Conservation (phyloP, 768 basidiomycete species). For the Russula brevipes region DNA sequence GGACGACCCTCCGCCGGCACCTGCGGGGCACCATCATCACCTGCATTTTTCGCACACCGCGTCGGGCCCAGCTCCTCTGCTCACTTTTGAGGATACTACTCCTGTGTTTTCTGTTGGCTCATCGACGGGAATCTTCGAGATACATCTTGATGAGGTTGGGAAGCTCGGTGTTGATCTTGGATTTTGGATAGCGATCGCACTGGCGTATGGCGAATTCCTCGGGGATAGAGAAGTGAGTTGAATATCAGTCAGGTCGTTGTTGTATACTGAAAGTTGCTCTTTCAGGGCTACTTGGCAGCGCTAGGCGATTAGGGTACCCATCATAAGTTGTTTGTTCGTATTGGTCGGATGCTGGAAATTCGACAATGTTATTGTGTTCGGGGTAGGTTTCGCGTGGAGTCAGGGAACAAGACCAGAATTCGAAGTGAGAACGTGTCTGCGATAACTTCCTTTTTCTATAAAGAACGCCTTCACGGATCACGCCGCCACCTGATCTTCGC, state of each 20-base stretch:
- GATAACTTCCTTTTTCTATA: not conserved
- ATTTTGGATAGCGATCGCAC: constrained; percentile 71
- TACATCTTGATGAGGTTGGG: constrained; percentile 52
- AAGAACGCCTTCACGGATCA: not conserved
- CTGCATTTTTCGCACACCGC: constrained; percentile 13
- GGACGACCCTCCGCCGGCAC: constrained; percentile 6
- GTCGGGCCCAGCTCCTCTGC: constrained; percentile 41
- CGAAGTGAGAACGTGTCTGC: not conserved
- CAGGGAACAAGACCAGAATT: not conserved
- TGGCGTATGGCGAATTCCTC: constrained; percentile 74
- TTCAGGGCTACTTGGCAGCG: constrained; percentile 33
- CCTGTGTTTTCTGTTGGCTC: constrained; percentile 57
- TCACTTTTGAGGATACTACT: constrained; percentile 69
- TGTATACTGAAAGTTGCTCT: constrained; percentile 2
- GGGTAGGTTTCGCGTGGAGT: not conserved
- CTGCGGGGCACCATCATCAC: not conserved
- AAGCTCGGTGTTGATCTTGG: constrained; percentile 65
- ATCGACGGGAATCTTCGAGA: constrained; percentile 56
- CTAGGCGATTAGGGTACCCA: constrained; percentile 27
- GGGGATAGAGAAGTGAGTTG: constrained; percentile 66
- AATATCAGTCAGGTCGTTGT: not conserved
- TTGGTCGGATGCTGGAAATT: not conserved
- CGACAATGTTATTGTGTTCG: not conserved
- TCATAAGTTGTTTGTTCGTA: not conserved
- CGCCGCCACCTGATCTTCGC: too few relatives aligned